Evolutionary conservation across 805 yeast species (phyloP).

Genomic region (Cyberlindnera veronae): DNA sequence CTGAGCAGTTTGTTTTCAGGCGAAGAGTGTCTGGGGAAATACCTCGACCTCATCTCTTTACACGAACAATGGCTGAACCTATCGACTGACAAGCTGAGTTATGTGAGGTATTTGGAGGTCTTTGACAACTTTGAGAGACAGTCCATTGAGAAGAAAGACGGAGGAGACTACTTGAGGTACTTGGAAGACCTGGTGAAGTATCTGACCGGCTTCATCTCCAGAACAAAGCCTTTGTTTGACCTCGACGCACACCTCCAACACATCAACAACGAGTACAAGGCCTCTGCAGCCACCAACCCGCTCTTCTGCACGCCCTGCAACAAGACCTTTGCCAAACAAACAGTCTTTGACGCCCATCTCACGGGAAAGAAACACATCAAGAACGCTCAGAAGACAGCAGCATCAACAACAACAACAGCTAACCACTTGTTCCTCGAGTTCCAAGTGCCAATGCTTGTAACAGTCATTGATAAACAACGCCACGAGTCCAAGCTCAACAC

Average conservation of each 20-base stretch:
- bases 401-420: slow-evolving; percentile 3
- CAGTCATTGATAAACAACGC: slow-evolving; percentile 38
- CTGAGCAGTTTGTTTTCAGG: slow-evolving; percentile 50
- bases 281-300: slow-evolving; percentile 17
- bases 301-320: slow-evolving; percentile 63
- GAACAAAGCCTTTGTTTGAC: slow-evolving; percentile 46
- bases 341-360: slow-evolving; percentile 69
- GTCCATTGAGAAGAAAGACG: slow-evolving; percentile 13
- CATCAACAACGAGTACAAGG: slow-evolving; percentile 11
- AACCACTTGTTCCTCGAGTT: slow-evolving; percentile 35
- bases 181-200: slow-evolving; percentile 46
- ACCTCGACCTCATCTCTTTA: slow-evolving; percentile 50
- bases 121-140: slow-evolving; percentile 40
- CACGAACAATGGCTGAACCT: slow-evolving; percentile 55
- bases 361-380: slow-evolving; percentile 72
- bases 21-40: slow-evolving; percentile 63
- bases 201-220: slow-evolving; percentile 43
- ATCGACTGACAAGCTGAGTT: slow-evolving; percentile 35
- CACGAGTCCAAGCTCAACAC: slow-evolving; percentile 53
- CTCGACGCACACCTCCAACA: slow-evolving; percentile 30
- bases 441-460: slow-evolving; percentile 28
- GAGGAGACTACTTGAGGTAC: slow-evolving; percentile 30
- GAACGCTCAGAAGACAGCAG: slow-evolving; percentile 29
- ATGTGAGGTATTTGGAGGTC: slow-evolving; percentile 47
- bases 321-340: slow-evolving; percentile 54